Evolutionary conservation across 225 moss, liverwort and hornwort species (phyloP).

Genomic region (Physcomitrium patens): DNA sequence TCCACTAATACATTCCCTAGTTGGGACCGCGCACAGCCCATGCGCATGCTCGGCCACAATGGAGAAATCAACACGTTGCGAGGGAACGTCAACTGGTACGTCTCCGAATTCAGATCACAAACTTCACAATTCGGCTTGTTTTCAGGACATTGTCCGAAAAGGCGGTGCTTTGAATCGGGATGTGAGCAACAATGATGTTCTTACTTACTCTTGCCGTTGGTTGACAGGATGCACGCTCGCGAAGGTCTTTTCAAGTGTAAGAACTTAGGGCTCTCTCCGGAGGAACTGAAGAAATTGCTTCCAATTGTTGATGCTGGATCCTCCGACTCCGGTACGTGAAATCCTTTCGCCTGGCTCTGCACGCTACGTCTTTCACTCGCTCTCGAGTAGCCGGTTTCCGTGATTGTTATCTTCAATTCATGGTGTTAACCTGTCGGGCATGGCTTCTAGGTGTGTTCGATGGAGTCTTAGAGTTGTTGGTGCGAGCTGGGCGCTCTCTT

Average conservation of each 20-base stretch:
- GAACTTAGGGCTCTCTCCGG: slow-evolving; percentile 46
- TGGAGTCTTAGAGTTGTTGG: slow-evolving; percentile 63
- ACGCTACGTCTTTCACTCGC: not conserved
- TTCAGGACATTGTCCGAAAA: not conserved
- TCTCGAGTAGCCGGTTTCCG: no score
- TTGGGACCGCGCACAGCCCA: slow-evolving; percentile 73
- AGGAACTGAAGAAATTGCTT: slow-evolving; percentile 58
- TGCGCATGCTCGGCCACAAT: slow-evolving; percentile 72
- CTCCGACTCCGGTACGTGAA: slow-evolving; percentile 55
- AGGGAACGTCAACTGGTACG: slow-evolving; percentile 65
- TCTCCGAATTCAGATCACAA: not conserved
- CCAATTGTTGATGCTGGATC: slow-evolving; percentile 63
- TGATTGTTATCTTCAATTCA: not conserved
- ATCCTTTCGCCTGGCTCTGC: not conserved
- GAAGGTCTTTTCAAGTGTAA: slow-evolving; percentile 63
- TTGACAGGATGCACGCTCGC: slow-evolving; percentile 65
- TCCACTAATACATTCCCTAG: slow-evolving; percentile 76
- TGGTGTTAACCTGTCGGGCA: not conserved
- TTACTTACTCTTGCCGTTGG: not conserved
- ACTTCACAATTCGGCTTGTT: not conserved
- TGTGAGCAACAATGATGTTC: not conserved
- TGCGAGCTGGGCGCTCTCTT: slow-evolving; percentile 56
- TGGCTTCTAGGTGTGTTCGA: slow-evolving; percentile 55
- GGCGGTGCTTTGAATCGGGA: no score
- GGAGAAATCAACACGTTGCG: slow-evolving; percentile 74